These are phyloP conservation scores for Cochliopodium minus DNA, from an alignment of 208 protist species.

Conservation along the genomic window DNA sequence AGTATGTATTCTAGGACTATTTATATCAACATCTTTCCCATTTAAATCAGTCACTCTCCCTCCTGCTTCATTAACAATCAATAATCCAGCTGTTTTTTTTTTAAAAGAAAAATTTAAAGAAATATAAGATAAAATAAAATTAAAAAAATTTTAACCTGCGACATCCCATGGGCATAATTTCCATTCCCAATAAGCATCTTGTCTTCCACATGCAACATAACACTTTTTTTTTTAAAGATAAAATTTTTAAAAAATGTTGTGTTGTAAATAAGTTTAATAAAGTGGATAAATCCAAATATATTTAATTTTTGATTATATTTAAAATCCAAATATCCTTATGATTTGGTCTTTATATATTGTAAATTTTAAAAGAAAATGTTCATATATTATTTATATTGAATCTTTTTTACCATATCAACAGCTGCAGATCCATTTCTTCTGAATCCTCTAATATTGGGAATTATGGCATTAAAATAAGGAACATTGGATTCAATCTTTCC, in stretches of 20 bases:
- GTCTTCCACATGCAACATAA: not conserved
- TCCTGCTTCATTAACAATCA: constrained; percentile 8
- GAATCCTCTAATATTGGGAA: not conserved
- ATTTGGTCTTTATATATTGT: too few species aligned
- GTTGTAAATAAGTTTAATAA: too few species aligned
- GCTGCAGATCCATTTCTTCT: not conserved
- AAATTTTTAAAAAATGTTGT: too few species aligned
- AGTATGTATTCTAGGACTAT: not conserved
- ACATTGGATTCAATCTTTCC: not conserved
- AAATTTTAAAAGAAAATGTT: too few species aligned
- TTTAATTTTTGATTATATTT: too few species aligned
- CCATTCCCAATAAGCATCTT: constrained; percentile 4
- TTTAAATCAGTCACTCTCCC: not conserved
- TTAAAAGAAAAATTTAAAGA: too few species aligned
- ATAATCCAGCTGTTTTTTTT: not conserved
- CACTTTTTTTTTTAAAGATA: too few species aligned
- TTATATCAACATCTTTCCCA: not conserved
- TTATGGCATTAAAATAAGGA: not conserved
- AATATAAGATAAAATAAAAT: too few species aligned
- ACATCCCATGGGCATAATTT: constrained; percentile 1
- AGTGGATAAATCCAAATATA: too few species aligned
- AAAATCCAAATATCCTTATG: too few species aligned
- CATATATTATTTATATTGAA: too few species aligned
- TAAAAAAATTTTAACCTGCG: too few species aligned
- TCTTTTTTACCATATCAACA: not conserved